These are phyloP conservation scores for Ligustrum vulgare DNA, from an alignment of 257 asterid species.

Conservation along the genomic window DNA sequence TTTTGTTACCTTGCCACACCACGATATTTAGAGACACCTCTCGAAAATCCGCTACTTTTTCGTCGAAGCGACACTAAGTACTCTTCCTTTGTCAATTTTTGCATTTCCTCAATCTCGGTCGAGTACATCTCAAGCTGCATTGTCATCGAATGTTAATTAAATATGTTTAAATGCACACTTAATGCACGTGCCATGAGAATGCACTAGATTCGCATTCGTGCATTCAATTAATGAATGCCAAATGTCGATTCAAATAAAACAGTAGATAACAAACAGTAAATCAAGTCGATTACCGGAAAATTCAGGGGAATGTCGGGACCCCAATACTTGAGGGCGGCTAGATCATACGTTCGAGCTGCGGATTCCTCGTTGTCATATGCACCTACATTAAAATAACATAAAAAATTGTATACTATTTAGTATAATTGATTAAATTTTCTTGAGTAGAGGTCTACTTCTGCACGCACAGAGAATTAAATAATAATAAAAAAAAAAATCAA, in stretches of 20 bases:
- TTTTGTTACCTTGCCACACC: slow-evolving; percentile 77
- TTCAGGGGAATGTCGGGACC: slow-evolving; percentile 63
- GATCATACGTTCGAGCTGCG: slow-evolving; percentile 87
- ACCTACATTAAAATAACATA: slow-evolving; percentile 41
- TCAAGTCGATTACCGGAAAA: slow-evolving; percentile 50
- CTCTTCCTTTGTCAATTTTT: slow-evolving; percentile 59
- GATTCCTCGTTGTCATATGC: slow-evolving; percentile 86
- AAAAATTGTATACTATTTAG: background rate
- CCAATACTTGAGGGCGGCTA: slow-evolving; percentile 96
- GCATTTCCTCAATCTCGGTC: slow-evolving; percentile 64
- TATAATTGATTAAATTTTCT: slow-evolving; percentile 2
- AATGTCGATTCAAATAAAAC: background rate
- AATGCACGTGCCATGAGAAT: background rate
- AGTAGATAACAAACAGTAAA: background rate
- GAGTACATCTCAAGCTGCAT: slow-evolving; percentile 55
- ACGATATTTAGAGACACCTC: slow-evolving; percentile 78
- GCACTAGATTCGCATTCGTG: background rate
- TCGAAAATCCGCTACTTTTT: slow-evolving; percentile 72
- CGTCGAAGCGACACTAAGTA: slow-evolving; percentile 66
- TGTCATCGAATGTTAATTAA: slow-evolving; percentile 15
- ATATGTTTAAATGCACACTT: slow-evolving; percentile 1
- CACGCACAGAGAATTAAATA: too few species aligned
- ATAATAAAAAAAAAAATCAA: background rate
- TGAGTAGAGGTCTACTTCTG: background rate
- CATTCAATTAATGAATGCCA: too few species aligned